Evolutionary conservation across 169 alveolate species (phyloP).

Genomic region (Babesia divergens): DNA sequence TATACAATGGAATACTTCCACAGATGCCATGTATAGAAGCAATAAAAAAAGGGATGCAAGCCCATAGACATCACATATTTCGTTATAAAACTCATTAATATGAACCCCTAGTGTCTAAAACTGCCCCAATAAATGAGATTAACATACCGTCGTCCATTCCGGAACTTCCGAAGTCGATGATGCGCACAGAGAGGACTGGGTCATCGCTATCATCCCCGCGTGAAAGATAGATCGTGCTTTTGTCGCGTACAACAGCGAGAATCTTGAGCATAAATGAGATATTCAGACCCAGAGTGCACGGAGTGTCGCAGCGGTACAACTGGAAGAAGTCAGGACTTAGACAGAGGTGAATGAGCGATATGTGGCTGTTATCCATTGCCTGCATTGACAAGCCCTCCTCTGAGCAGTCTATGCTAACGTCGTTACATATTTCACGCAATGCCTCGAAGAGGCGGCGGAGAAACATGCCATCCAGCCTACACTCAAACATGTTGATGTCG

Average conservation of each 20-base stretch:
- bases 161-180: conserved; percentile 31
- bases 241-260: conserved; percentile 73
- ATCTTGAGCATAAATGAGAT: conserved; percentile 77
- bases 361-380: conserved; percentile 89
- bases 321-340: conserved; percentile 85
- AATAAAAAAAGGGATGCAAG: too few species aligned
- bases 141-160: conserved; percentile 19
- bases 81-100: too few species aligned
- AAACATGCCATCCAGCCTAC: conserved; percentile 77
- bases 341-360: conserved; percentile 81
- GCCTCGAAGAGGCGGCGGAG: conserved; percentile 79
- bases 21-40: too few species aligned
- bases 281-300: conserved; percentile 74
- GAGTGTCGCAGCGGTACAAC: conserved; percentile 85
- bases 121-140: too few species aligned
- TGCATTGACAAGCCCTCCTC: conserved; percentile 86
- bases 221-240: conserved; percentile 67
- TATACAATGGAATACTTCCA: too few species aligned
- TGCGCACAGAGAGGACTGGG: conserved; percentile 48
- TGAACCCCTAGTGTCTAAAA: too few species aligned
- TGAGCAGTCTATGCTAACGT: conserved; percentile 85
- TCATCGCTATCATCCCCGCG: conserved; percentile 73
- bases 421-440: conserved; percentile 83
- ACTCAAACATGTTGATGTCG: conserved; percentile 69
- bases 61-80: too few species aligned